These are phyloP conservation scores for Fusarium sp. DNA, from an alignment of 2,329 filamentous ascomycete species.

Conservation along the genomic window DNA sequence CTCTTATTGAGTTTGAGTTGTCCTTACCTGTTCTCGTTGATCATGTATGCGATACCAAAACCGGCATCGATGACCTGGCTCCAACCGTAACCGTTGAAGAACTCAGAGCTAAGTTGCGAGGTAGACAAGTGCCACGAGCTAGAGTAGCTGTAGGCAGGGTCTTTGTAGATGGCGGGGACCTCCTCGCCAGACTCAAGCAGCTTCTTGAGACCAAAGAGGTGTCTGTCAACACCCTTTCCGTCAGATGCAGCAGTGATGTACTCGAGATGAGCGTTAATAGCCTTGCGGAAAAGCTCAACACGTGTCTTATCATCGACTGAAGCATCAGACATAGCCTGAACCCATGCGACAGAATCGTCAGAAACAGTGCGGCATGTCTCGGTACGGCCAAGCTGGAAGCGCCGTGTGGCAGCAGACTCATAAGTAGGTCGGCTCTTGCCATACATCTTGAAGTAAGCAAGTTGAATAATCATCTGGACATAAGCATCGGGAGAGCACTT, in stretches of 20 bases:
- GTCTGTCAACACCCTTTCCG: constrained; percentile 93
- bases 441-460: constrained; percentile 99
- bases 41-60: constrained; percentile 99
- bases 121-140: constrained; percentile 90
- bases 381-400: constrained; percentile 95
- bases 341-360: constrained; percentile 92
- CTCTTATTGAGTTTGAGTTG: background rate
- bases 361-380: constrained; percentile 95
- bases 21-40: constrained; percentile 92
- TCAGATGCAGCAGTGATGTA: constrained; percentile 92
- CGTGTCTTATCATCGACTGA: constrained; percentile 72
- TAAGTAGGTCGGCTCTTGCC: constrained; percentile 98
- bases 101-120: constrained; percentile 92
- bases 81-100: constrained; percentile 99
- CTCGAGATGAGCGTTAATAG: constrained; percentile 83
- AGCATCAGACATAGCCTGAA: constrained; percentile 83
- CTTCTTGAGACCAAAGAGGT: constrained; percentile 97
- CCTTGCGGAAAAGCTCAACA: constrained; percentile 82
- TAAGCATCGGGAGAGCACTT: constrained; percentile 97
- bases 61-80: constrained; percentile 96
- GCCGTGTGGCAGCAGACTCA: constrained; percentile 93
- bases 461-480: constrained; percentile 98
- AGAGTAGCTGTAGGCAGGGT: constrained; percentile 87
- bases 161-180: constrained; percentile 84
- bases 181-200: constrained; percentile 84